Evolutionary conservation across 495 filamentous ascomycete species (phyloP), one percentile per base, ranked within the genome.

Genomic region (Penicillium egyptiacum): DNA sequence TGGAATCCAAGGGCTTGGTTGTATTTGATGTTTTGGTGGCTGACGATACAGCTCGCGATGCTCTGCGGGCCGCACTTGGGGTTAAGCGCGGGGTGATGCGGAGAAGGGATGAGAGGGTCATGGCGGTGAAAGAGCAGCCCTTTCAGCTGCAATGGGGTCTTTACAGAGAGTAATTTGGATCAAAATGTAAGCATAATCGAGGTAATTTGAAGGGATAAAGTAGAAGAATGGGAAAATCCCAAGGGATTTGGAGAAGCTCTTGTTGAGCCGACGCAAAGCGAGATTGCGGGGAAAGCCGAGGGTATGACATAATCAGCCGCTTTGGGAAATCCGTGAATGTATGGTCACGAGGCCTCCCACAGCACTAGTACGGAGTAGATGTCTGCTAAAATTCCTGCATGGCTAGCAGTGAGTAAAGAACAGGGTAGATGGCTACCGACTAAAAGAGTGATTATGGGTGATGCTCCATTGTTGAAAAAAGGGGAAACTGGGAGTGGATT

Each of bases 1-100:
- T 87, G 16, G 91, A 96, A 45, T 87, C 86, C 53, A 98, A 79
- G 11, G 91, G 83, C 4, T 65, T 69, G 33, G 43, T 59, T 22
- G 57, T 41, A 23, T 55, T 62, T 28, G 70, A 19, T 9, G 57
- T 50, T 40, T 48, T 63, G 2, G 73, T 59, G 22, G 69, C 55
- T 14, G 76, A 73, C 10, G 73, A 79, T 26, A 68, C 70, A 46
- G 69, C 58, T 64, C 75, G 65, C 47, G 59, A 67, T 41, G 64
- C 66, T 50, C 71, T 65, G 56, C 66, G 73, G 57, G 66, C 61
- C 43, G 66, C 67, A 41, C 67, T 65, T 59, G 70, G 72, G 48
- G 65, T 64, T 51, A 78, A 54, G 63, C 75, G 71, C 67, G 70
- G 67, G 49, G 69, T 63, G 62, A 72, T 77, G 75, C 75, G 75